Evolutionary conservation across 306 rosid species (phyloP), one percentile per base, ranked within the genome.

Genomic region (Crotalaria pallida): DNA sequence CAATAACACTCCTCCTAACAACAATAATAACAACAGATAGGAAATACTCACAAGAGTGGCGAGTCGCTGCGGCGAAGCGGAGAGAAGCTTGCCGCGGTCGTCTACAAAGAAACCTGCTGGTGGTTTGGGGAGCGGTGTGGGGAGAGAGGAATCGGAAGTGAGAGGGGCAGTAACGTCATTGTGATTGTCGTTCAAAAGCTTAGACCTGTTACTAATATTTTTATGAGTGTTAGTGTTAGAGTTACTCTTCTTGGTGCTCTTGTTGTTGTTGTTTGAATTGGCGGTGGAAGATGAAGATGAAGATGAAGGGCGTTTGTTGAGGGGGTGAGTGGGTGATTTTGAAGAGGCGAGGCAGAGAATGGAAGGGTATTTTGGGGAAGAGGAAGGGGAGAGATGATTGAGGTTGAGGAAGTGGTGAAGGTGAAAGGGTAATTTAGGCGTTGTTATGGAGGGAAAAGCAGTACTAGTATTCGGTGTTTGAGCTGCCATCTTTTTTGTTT

Each of bases 51-150:
- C 98, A 19, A 93, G 83, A 51, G 88, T 80, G 60, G 90, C 89
- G 24, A 90, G 80, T 50, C 89, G 83, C 78, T 88, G 84, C 0
- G 29, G 48, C 9, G 94, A 86, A 85, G 82, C 88, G 67, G 72
- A 22, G 48, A 90, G 82, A 67, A 93, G 83, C 64, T 69, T 87
- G 15, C 98, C 96, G 2, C 81, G 75, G 12, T 87, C 93, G 60
- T 88, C 98, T 13, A 93, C 83, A 45, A 87, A 85, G 65, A 90
- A 93, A 44, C 98, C 98, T 34, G 92, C 85, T 0, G 98, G 98
- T 1, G 98, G 97, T 72, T 87, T 86, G 10, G 97, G 96, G 9
- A 93, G 80, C 36, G 90, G 57, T 7, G 83, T 76, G 81, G 44
- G 73, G 31, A 4, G 65, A 67, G 89, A 52, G 68, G 78, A 59